phyloP scores from a whole-genome alignment of 2,329 filamentous ascomycete species.

The Nemania abortiva region DNA sequence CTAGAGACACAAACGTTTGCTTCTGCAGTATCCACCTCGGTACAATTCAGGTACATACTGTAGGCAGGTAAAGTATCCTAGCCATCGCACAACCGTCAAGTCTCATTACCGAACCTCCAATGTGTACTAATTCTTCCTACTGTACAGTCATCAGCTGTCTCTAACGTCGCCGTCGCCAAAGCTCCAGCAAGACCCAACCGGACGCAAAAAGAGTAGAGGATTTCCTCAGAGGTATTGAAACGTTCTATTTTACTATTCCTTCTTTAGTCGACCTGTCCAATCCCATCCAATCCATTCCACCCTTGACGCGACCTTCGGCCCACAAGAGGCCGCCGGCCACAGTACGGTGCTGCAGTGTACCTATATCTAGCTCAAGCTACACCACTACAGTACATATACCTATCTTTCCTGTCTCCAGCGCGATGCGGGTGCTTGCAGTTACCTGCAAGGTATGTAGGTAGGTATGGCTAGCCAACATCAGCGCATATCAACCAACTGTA shows the following conservation, averaged over 20 bases:
- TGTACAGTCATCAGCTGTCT: neutral
- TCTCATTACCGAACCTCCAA: neutral
- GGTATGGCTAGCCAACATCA: neutral
- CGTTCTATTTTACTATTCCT: neutral
- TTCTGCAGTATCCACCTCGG: constrained; percentile 1
- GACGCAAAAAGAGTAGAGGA: neutral
- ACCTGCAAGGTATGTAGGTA: neutral
- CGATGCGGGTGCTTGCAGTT: constrained; percentile 1
- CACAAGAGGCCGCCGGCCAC: neutral
- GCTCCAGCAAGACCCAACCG: neutral
- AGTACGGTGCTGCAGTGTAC: neutral
- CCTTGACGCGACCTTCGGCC: constrained; percentile 2
- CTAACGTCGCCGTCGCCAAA: neutral
- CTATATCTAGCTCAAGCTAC: neutral
- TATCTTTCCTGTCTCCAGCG: neutral
- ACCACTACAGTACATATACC: neutral
- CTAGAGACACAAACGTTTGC: neutral
- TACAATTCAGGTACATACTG: neutral
- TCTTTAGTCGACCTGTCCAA: neutral
- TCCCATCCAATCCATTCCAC: neutral
- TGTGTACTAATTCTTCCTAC: neutral
- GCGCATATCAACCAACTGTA: constrained; percentile 7
- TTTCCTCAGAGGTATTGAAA: constrained; percentile 8
- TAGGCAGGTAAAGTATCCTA: neutral
- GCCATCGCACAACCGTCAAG: neutral